A percentile compares a stretch with the other conserved stretches of the same genome.
phyloP scores from a whole-genome alignment of 2,329 filamentous ascomycete genomes.

The Alternaria postmessia region DNA sequence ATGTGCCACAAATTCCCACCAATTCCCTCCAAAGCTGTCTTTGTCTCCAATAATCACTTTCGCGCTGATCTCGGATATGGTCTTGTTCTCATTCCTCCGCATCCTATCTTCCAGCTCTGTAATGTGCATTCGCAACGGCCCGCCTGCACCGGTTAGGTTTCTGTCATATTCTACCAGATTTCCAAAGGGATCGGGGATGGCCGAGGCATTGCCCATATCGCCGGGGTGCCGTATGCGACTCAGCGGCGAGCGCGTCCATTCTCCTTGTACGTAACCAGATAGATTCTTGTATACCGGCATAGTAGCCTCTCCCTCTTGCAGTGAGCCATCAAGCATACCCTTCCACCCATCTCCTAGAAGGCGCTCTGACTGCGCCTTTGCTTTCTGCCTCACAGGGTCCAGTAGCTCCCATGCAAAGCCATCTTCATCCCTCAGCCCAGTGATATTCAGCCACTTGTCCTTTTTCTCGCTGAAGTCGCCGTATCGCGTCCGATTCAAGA shows the following conservation, averaged over 20 bases:
- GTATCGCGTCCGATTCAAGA: conserved; percentile 49
- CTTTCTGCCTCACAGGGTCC: conserved; percentile 69
- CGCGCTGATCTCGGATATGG: conserved; percentile 73
- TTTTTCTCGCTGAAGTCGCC: conserved; percentile 59
- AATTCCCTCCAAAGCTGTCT: conserved; percentile 69
- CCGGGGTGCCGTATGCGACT: conserved; percentile 56
- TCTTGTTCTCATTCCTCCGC: conserved; percentile 44
- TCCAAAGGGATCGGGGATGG: conserved; percentile 73
- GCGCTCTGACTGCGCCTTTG: conserved; percentile 62
- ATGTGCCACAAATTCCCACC: conserved; percentile 80
- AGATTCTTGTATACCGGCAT: conserved; percentile 78
- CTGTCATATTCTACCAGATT: conserved; percentile 70
- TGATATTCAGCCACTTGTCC: conserved; percentile 65
- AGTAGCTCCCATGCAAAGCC: conserved; percentile 82
- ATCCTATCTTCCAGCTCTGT: conserved; percentile 60
- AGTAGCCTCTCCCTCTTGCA: conserved; percentile 47
- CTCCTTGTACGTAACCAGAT: conserved; percentile 78
- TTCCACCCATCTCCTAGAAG: conserved; percentile 49
- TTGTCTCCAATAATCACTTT: conserved; percentile 77
- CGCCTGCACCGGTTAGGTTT: conserved; percentile 75
- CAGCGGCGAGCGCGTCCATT: conserved; percentile 71
- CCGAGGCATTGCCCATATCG: conserved; percentile 60
- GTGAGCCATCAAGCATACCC: conserved; percentile 43
- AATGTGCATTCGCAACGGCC: conserved; percentile 75
- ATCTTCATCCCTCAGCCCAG: conserved; percentile 78